Evolutionary conservation across 2,329 filamentous ascomycete genomes (phyloP).

Genomic region (Emergomyces pasteurianus): DNA sequence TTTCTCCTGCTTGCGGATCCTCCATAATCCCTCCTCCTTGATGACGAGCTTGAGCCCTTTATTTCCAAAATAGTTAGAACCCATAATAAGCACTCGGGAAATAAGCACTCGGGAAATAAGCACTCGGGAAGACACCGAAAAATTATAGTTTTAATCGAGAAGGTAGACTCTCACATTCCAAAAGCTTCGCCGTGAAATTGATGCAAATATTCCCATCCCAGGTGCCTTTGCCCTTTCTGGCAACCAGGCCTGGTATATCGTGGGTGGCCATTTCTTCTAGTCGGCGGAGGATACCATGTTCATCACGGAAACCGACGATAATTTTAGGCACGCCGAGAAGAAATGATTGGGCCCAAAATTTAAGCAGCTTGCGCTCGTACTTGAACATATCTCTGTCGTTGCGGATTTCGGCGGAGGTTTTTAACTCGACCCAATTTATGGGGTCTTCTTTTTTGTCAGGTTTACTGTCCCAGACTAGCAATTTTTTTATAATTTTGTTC

Average conservation of each 20-base stretch:
- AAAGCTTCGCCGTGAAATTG: conserved; percentile 68
- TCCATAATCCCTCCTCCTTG: conserved; percentile 62
- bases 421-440: conserved; percentile 89
- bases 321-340: conserved; percentile 86
- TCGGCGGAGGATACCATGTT: conserved; percentile 56
- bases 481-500: not conserved
- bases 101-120: too few relatives aligned
- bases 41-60: conserved; percentile 52
- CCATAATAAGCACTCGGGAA: not conserved
- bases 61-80: not conserved
- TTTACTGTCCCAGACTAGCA: conserved; percentile 69
- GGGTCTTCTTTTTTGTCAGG: conserved; percentile 52
- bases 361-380: conserved; percentile 83
- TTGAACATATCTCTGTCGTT: conserved; percentile 56
- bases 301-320: conserved; percentile 74
- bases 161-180: conserved; percentile 51
- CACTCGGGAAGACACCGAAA: too few relatives aligned
- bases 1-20: conserved; percentile 55
- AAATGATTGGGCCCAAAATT: conserved; percentile 96
- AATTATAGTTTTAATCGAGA: not conserved
- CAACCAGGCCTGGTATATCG: conserved; percentile 63
- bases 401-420: conserved; percentile 67
- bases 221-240: conserved; percentile 49
- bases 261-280: conserved; percentile 72
- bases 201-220: conserved; percentile 95